Percentiles rank a stretch among this genome's conserved stretches.
Evolutionary conservation across 2,329 filamentous ascomycete species (phyloP).

Genomic region (Cryphonectria japonica): DNA sequence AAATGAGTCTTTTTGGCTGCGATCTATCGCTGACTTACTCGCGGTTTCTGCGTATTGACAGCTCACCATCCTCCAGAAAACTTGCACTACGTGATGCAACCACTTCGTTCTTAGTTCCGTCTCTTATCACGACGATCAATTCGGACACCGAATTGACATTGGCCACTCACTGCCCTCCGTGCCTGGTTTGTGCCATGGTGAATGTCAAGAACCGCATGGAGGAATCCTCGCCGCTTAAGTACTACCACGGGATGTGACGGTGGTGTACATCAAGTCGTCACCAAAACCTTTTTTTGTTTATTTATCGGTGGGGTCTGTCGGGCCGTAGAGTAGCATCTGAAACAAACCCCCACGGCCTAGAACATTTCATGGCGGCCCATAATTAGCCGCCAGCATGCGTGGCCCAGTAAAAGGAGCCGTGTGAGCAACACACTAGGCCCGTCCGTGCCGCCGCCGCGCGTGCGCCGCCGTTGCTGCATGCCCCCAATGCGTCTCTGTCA

Average conservation of each 20-base stretch:
- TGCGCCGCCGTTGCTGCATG: background rate
- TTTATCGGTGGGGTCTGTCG: background rate
- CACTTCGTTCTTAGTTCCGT: background rate
- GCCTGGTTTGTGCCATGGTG: background rate
- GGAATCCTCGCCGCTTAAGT: background rate
- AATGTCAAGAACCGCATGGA: background rate
- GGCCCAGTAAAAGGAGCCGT: background rate
- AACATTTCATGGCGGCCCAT: background rate
- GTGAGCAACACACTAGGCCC: background rate
- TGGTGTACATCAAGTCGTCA: background rate
- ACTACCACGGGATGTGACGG: no score
- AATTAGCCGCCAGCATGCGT: background rate
- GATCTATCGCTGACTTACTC: background rate
- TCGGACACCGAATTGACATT: background rate
- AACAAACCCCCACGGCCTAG: slow-evolving; percentile 1
- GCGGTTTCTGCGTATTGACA: background rate
- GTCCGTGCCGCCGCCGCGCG: background rate
- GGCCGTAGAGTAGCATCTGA: background rate
- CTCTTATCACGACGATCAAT: background rate
- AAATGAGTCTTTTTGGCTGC: background rate
- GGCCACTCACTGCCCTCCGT: background rate
- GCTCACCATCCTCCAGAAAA: background rate
- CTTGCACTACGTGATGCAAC: background rate
- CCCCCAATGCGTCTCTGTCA: background rate
- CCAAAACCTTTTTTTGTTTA: background rate